Evolutionary conservation across 352 stramenopile genomes (phyloP).

Genomic region (Phytopythium kandeliae): DNA sequence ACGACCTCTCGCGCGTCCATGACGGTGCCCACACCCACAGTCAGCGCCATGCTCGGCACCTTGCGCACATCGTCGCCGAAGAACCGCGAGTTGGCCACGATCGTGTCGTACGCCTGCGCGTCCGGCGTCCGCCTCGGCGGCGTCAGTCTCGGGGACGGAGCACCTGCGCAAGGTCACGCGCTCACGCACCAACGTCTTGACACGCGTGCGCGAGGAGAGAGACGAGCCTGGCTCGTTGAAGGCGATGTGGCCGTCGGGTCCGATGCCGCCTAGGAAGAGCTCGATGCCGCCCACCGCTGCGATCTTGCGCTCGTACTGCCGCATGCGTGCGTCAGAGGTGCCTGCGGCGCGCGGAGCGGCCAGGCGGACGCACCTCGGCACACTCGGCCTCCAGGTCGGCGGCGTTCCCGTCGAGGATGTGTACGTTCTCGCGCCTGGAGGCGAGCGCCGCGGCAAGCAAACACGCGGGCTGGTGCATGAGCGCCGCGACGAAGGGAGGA

Average conservation of each 20-base stretch:
- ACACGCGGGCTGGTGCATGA: too few species aligned
- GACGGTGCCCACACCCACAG: slow-evolving; percentile 83
- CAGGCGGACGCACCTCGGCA: slow-evolving; percentile 25
- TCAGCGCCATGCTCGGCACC: slow-evolving; percentile 89
- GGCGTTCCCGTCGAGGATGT: slow-evolving; percentile 86
- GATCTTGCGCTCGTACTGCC: slow-evolving; percentile 84
- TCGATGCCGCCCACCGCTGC: slow-evolving; percentile 79
- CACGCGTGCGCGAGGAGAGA: slow-evolving; percentile 69
- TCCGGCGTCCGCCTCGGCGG: too few species aligned
- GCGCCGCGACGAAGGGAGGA: background rate
- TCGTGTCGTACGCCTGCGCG: slow-evolving; percentile 79
- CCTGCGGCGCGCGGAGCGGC: background rate
- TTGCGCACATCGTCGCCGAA: slow-evolving; percentile 76
- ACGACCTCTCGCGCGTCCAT: slow-evolving; percentile 86
- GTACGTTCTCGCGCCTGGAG: slow-evolving; percentile 69
- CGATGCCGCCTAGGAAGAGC: slow-evolving; percentile 90
- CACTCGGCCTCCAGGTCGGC: slow-evolving; percentile 72
- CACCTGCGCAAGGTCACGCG: background rate
- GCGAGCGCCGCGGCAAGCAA: too few species aligned
- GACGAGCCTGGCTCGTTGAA: slow-evolving; percentile 91
- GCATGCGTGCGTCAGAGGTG: background rate
- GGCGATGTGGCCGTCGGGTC: slow-evolving; percentile 90
- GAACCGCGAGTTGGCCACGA: slow-evolving; percentile 87
- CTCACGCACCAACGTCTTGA: slow-evolving; percentile 71
- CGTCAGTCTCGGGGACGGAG: background rate